Evolutionary conservation across 169 alveolate species (phyloP), one percentile per base, ranked within the genome.

Genomic region (Plasmodium gaboni): DNA sequence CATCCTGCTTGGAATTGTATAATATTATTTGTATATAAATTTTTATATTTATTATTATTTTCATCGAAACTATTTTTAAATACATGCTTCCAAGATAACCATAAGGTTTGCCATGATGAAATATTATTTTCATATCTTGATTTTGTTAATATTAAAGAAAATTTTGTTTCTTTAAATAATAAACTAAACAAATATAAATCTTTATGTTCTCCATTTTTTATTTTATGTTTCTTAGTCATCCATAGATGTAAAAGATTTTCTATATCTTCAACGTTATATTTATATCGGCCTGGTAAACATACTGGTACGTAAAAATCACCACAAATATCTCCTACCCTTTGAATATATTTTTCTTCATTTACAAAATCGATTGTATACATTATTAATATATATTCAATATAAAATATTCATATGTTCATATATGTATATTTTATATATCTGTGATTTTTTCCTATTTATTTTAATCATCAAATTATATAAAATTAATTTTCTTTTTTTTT

Each of bases 31-130:
- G 53, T 70, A 59, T 42, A 80, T 28, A 15, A 24, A 9, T 67
- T 53, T 24, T 32, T 8, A 44, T 80, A 80, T 68, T 60, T 80
- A 68, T 68, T 80, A 10, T 64, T n/a, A 50, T 32, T 80, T 42
- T 80, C 57, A 50, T 67, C 38, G 57, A 80, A 80, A 12, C 73
- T 80, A 53, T 55, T 59, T 48, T 65, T 68, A n/a, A 80, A 80
- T 51, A 80, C 22, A 60, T 80, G 15, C 42, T 65, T 65, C 90
- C 90, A 80, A 44, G 90, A 78, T 67, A 59, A 80, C 90, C 90
- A 80, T 51, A 80, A 80, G 32, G 57, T 53, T 80, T 57, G 44
- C 90, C 90, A 80, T 46, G 17, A 59, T 53, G 83, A 80, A 7
- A 67, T 28, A 19, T 80, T 68, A 19, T 80, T 38, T 53, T 80